Conservation (phyloP, 805 yeast genomes). For the Candida silvatica region DNA sequence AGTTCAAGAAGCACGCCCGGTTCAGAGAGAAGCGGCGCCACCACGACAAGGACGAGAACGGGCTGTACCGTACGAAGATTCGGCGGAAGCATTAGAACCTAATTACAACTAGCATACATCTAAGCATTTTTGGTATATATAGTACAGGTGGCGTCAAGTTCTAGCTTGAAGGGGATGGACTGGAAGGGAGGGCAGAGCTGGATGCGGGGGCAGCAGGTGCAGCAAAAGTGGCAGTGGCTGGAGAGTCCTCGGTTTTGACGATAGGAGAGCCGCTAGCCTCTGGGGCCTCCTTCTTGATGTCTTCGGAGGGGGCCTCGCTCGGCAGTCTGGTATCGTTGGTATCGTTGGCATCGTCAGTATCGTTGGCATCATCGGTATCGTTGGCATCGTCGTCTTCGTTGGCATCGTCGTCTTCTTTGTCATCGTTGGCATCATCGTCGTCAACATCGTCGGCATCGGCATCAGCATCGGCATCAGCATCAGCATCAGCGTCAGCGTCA, state of each 20-base stretch:
- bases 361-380: conserved; percentile 4
- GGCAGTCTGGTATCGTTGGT: too few species aligned
- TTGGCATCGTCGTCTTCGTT: conserved; percentile 5
- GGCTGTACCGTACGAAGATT: conserved; percentile 59
- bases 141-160: too few species aligned
- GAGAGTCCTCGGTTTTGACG: too few species aligned
- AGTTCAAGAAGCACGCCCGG: conserved; percentile 66
- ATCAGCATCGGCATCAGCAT: conserved; percentile 6
- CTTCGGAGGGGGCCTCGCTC: too few species aligned
- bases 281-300: too few species aligned
- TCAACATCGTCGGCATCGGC: conserved; percentile 7
- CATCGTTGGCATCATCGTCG: conserved; percentile 4
- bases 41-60: conserved; percentile 66
- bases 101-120: conserved; percentile 1
- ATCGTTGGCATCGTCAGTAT: conserved; percentile 4
- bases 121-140: too few species aligned
- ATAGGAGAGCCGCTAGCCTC: too few species aligned
- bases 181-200: too few species aligned
- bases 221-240: too few species aligned
- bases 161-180: too few species aligned
- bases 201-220: too few species aligned
- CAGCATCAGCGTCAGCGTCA: conserved; percentile 7
- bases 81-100: too few species aligned
- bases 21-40: conserved; percentile 65
- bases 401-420: conserved; percentile 3